Percentiles rank a stretch among this genome's conserved stretches.
phyloP scores from a whole-genome alignment of 106 monocot genomes.

The Phalaenopsis aphrodite region DNA sequence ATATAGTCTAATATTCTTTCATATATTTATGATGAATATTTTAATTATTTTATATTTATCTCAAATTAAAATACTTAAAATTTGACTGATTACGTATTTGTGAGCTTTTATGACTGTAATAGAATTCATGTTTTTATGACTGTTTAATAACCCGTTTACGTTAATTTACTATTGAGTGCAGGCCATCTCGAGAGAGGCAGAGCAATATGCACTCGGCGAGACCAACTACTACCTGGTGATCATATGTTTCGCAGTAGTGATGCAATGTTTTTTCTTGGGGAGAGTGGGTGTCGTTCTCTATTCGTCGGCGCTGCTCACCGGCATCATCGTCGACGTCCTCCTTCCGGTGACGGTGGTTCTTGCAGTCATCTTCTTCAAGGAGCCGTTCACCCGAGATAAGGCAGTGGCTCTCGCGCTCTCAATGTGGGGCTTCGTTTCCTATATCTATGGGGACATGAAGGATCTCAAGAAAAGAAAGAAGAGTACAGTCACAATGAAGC shows the following conservation, averaged over 20 bases:
- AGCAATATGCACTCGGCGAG: conserved; percentile 36
- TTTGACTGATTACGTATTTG: too few species aligned
- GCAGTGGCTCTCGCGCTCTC: conserved; percentile 5
- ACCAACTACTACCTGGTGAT: conserved; percentile 51
- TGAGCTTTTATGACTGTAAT: too few species aligned
- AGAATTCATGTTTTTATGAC: too few species aligned
- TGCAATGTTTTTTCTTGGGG: conserved; percentile 57
- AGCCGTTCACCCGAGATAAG: background rate
- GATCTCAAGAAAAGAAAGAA: background rate
- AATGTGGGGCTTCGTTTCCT: conserved; percentile 4
- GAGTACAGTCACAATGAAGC: background rate
- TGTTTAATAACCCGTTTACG: too few species aligned
- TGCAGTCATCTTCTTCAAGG: conserved; percentile 6
- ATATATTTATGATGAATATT: too few species aligned
- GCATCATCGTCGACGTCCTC: conserved; percentile 1
- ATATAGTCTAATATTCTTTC: too few species aligned
- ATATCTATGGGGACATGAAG: background rate
- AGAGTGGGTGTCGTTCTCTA: conserved; percentile 14
- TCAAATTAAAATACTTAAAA: too few species aligned
- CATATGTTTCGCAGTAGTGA: conserved; percentile 23
- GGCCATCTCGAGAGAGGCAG: conserved; percentile 49
- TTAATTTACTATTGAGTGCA: conserved; percentile 10
- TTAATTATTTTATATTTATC: too few species aligned
- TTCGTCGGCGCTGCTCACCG: conserved; percentile 5
- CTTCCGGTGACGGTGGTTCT: conserved; percentile 8